Base-by-base conservation (phyloP, 805 yeast genomes). In the Metschnikowia dekortorum region DNA sequence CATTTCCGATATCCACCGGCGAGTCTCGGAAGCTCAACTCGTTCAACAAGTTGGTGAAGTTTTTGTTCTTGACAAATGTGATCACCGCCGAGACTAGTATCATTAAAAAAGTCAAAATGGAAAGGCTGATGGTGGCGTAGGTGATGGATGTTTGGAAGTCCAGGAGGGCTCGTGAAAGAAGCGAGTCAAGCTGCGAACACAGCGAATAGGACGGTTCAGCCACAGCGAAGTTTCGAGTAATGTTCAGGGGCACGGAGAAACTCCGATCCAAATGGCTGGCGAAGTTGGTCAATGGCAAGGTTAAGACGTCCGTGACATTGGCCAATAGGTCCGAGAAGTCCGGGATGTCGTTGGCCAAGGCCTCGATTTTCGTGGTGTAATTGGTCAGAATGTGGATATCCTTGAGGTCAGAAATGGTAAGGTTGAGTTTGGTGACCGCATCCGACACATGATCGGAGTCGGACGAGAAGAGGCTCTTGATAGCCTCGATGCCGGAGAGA, bases 301-400 rank as follows among this genome's bases (percentile, higher is more conserved):
- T 67, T 8, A 92, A 75, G 37, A 83, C 57, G 0, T 61, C 49
- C 39, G 80, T 74, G 0, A 94, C 82, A 18, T 76, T 75, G 51
- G 82, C 79, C 60, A 82, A 78, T 3, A 89, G 83, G 7, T 76
- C 74, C 2, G 78, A 80, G 63, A 89, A 89, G 53, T 81, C 78
- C 0, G 95, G 96, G 0, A 86, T 68, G 2, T 79, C 70, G 0
- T 69, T 66, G 18, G 78, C 69, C 39, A 90, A 65, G 0, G 61
- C 54, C 3, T 79, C 78, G 14, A 94, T 70, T 30, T 82, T 79
- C 1, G 64, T 63, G 55, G 87, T 79, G 39, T 91, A 82, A 0
- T 82, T 67, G 0, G 80, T 59, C 1, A 97, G 89, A 10, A 94
- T 86, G 13, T 78, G 62, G 50, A 92, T 64, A 52, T 84, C 68